Percentiles rank a stretch among this genome's conserved stretches.
phyloP scores from a whole-genome alignment of 805 yeast genomes.

The Grigorovia humatica region DNA sequence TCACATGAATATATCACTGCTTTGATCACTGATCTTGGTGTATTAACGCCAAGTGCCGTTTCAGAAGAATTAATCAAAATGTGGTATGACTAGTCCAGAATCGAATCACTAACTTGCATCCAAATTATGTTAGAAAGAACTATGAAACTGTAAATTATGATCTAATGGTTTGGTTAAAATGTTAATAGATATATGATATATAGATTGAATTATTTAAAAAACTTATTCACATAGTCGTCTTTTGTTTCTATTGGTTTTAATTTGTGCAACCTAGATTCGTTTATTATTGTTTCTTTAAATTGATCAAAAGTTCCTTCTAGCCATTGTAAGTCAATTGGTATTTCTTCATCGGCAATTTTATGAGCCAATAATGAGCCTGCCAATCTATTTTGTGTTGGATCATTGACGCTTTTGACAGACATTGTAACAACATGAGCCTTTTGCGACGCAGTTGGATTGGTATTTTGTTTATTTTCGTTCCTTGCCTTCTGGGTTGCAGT shows the following conservation, averaged over 20 bases:
- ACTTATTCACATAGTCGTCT: constrained; percentile 19
- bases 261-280: constrained; percentile 15
- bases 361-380: constrained; percentile 64
- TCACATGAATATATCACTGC: constrained; percentile 95
- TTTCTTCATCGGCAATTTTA: constrained; percentile 54
- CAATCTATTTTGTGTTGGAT: constrained; percentile 46
- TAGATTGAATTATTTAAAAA: constrained; percentile 10
- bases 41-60: constrained; percentile 93
- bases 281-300: constrained; percentile 17
- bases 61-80: constrained; percentile 96
- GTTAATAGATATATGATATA: neutral
- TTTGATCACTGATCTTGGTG: constrained; percentile 91
- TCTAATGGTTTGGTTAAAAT: neutral
- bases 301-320: constrained; percentile 30
- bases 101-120: neutral
- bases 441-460: constrained; percentile 25
- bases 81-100: constrained; percentile 69
- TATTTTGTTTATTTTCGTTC: constrained; percentile 34
- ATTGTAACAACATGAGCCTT: constrained; percentile 60
- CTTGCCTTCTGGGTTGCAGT: constrained; percentile 38
- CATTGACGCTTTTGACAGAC: constrained; percentile 56
- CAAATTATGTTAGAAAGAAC: neutral
- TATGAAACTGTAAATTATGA: neutral
- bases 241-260: constrained; percentile 19
- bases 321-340: constrained; percentile 36